A percentile compares a stretch with the other conserved stretches of the same genome.
These are phyloP conservation scores for Taxillus chinensis DNA, from an alignment of 164 flowering plant species.

Conservation along the genomic window DNA sequence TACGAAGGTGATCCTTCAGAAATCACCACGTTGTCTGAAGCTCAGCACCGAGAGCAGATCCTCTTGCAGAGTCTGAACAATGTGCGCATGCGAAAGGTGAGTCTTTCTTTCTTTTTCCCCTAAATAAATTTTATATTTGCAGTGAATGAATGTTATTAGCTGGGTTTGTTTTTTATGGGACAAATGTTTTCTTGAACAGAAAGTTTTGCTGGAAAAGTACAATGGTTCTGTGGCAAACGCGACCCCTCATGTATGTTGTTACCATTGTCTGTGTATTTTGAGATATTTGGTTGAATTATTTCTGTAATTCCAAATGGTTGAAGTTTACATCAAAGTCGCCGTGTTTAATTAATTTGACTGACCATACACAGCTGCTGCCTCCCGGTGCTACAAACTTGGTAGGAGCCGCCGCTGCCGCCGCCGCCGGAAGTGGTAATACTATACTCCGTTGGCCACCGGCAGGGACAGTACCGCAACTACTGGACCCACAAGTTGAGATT, in stretches of 20 bases:
- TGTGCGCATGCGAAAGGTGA: conserved; percentile 25
- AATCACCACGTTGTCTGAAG: conserved; percentile 30
- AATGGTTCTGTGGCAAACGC: background rate
- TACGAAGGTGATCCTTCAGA: conserved; percentile 32
- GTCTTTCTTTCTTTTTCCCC: background rate
- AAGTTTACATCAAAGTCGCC: too few species aligned
- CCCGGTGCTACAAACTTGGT: too few species aligned
- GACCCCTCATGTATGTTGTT: conserved; percentile 7
- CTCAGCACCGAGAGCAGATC: conserved; percentile 25
- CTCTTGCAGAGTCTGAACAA: conserved; percentile 29
- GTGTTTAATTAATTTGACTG: too few species aligned
- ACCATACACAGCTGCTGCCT: too few species aligned
- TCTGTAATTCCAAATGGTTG: too few species aligned
- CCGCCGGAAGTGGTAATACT: conserved; percentile 4
- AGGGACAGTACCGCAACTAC: conserved; percentile 11
- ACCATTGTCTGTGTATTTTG: background rate
- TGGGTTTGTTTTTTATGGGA: too few species aligned
- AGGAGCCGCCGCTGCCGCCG: too few species aligned
- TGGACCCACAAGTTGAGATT: conserved; percentile 27
- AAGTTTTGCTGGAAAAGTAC: conserved; percentile 17
- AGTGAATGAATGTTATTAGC: background rate
- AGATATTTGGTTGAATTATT: too few species aligned
- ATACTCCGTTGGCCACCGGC: conserved; percentile 22
- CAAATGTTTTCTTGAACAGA: conserved; percentile 9
- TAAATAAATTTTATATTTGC: background rate